A percentile compares a stretch with the other conserved stretches of the same genome.
Conservation (phyloP, 2,329 filamentous ascomycete species). For the Bipolaris sorokiniana region DNA sequence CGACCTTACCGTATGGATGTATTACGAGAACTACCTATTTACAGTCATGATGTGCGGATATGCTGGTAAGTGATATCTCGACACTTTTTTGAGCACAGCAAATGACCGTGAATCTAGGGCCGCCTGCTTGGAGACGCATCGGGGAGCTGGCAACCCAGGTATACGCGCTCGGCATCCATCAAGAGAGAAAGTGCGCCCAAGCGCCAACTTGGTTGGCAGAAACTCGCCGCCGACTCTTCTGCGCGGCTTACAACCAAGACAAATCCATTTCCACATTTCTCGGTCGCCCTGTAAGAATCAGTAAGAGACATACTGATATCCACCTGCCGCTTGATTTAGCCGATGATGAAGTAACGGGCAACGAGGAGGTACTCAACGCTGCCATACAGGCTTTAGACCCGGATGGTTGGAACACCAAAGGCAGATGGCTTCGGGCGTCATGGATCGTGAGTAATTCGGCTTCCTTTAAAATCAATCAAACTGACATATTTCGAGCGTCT, state of each 20-base stretch:
- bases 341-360: conserved; percentile 35
- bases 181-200: conserved; percentile 33
- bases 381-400: conserved; percentile 32
- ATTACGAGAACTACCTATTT: conserved; percentile 47
- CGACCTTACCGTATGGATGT: conserved; percentile 47
- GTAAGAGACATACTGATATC: conserved; percentile 40
- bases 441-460: conserved; percentile 29
- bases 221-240: conserved; percentile 38
- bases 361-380: conserved; percentile 20
- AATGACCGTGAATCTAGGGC: conserved; percentile 16
- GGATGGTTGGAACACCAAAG: conserved; percentile 51
- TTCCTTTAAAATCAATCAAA: background rate
- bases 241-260: conserved; percentile 39
- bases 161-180: conserved; percentile 42
- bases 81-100: too few relatives aligned
- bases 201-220: conserved; percentile 40
- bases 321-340: conserved; percentile 39
- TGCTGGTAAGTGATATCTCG: conserved; percentile 37
- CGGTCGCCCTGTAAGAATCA: conserved; percentile 40
- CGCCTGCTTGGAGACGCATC: conserved; percentile 43
- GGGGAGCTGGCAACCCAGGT: conserved; percentile 41
- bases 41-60: conserved; percentile 47
- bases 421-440: conserved; percentile 32
- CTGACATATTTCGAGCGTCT: conserved; percentile 22
- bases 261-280: conserved; percentile 46